phyloP scores from a whole-genome alignment of 2,329 filamentous ascomycete species.

The Fusarium miscanthi region DNA sequence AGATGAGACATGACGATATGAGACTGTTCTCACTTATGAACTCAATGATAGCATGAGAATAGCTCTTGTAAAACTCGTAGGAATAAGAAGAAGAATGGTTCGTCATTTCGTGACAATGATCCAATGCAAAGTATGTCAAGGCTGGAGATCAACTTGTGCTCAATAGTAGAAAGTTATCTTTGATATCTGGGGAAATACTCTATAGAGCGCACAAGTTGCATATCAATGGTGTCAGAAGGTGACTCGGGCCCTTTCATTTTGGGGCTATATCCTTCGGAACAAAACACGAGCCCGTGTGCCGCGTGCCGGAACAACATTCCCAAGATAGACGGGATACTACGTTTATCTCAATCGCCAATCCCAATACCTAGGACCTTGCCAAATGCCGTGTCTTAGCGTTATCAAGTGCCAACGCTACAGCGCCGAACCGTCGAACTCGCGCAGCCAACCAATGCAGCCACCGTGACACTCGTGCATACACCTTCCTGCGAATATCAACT shows the following conservation, averaged over 20 bases:
- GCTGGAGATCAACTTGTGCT: accelerated
- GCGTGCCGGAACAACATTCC: accelerated
- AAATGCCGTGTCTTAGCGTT: not conserved
- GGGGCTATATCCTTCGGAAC: accelerated
- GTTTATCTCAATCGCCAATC: accelerated
- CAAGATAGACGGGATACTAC: accelerated
- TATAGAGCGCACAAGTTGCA: no score
- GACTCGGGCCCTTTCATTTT: accelerated
- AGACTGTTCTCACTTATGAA: accelerated
- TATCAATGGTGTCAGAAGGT: accelerated
- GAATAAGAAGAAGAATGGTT: not conserved
- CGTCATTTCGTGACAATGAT: not conserved
- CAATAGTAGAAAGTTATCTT: accelerated
- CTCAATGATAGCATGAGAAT: accelerated
- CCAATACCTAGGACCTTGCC: accelerated
- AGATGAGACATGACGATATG: not conserved
- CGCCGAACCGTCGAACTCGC: accelerated
- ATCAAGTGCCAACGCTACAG: accelerated
- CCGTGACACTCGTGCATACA: not conserved
- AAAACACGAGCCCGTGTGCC: not conserved
- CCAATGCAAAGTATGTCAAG: accelerated
- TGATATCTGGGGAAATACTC: not conserved
- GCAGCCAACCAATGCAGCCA: not conserved
- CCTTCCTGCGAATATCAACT: no score
- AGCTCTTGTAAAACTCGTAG: no score